These are phyloP conservation scores for Clarireedia monteithiana DNA, from an alignment of 2,329 filamentous ascomycete species.

Conservation along the genomic window DNA sequence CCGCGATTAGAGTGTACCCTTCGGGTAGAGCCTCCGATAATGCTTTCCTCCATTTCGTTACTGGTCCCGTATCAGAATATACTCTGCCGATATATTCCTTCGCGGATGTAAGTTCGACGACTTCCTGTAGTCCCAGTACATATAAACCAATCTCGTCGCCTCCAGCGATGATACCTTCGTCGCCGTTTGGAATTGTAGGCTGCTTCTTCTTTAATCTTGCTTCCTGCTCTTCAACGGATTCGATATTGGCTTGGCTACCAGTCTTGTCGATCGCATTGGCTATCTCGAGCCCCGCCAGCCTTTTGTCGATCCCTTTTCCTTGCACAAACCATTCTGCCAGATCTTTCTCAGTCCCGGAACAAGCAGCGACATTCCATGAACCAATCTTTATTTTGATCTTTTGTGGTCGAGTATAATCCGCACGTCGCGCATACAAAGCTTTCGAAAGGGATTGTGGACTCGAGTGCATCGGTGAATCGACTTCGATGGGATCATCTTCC, in stretches of 20 bases:
- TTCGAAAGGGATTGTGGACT: conserved; percentile 52
- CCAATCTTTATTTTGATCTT: conserved; percentile 81
- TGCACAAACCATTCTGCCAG: conserved; percentile 81
- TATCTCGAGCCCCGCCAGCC: conserved; percentile 48
- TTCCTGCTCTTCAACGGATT: conserved; percentile 41
- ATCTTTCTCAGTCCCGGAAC: conserved; percentile 80
- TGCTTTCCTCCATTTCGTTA: conserved; percentile 73
- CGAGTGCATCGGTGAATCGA: conserved; percentile 22
- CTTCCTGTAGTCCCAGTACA: conserved; percentile 83
- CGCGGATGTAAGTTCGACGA: conserved; percentile 76
- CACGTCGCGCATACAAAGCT: conserved; percentile 62
- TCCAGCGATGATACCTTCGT: conserved; percentile 37
- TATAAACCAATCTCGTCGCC: conserved; percentile 78
- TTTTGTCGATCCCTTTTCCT: conserved; percentile 61
- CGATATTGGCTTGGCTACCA: conserved; percentile 30
- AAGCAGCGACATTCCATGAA: conserved; percentile 88
- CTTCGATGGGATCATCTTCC: conserved; percentile 1
- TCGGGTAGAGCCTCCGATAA: conserved; percentile 65
- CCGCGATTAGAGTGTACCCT: conserved; percentile 69
- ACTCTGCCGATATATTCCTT: conserved; percentile 65
- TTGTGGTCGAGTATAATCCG: conserved; percentile 71
- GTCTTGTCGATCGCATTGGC: conserved; percentile 31
- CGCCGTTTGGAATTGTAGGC: conserved; percentile 37
- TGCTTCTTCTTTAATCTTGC: conserved; percentile 34
- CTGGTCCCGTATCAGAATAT: conserved; percentile 64